These are phyloP conservation scores for Hypoxylon trugodes DNA, from an alignment of 495 filamentous ascomycete species.

Conservation along the genomic window DNA sequence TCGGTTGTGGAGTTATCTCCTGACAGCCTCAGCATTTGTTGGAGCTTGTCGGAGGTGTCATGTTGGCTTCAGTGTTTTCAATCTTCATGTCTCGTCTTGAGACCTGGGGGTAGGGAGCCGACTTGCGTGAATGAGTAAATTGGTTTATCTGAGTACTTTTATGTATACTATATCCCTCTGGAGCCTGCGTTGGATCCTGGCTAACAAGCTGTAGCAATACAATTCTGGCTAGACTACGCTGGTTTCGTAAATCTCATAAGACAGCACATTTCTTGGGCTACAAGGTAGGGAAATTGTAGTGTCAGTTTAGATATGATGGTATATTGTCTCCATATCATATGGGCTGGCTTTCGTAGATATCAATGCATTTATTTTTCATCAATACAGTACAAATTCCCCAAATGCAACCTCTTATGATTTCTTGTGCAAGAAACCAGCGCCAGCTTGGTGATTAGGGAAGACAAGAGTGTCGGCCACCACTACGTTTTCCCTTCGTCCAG, in stretches of 20 bases:
- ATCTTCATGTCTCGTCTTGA: conserved; percentile 54
- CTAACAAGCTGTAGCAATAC: conserved; percentile 7
- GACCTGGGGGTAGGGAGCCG: conserved; percentile 48
- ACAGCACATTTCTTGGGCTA: background rate
- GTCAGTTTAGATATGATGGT: background rate
- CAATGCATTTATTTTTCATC: conserved; percentile 1
- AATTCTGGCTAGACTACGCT: background rate
- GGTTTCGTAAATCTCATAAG: background rate
- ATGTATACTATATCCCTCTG: background rate
- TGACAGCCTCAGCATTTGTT: conserved; percentile 19
- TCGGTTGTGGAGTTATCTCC: conserved; percentile 83
- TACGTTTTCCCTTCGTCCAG: conserved; percentile 89
- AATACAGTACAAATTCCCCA: conserved; percentile 7
- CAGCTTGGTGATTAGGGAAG: conserved; percentile 79
- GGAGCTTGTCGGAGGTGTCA: conserved; percentile 46
- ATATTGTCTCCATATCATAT: background rate
- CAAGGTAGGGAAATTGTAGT: conserved; percentile 5
- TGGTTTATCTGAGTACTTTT: conserved; percentile 53
- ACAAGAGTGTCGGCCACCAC: conserved; percentile 92
- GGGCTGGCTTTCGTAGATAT: background rate
- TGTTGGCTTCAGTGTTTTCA: conserved; percentile 56
- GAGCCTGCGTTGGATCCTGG: background rate
- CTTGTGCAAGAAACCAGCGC: conserved; percentile 48
- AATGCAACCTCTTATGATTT: conserved; percentile 28
- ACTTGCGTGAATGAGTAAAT: conserved; percentile 60